Conservation (phyloP, 2,329 filamentous ascomycete species). For the Diaporthe citriasiana region DNA sequence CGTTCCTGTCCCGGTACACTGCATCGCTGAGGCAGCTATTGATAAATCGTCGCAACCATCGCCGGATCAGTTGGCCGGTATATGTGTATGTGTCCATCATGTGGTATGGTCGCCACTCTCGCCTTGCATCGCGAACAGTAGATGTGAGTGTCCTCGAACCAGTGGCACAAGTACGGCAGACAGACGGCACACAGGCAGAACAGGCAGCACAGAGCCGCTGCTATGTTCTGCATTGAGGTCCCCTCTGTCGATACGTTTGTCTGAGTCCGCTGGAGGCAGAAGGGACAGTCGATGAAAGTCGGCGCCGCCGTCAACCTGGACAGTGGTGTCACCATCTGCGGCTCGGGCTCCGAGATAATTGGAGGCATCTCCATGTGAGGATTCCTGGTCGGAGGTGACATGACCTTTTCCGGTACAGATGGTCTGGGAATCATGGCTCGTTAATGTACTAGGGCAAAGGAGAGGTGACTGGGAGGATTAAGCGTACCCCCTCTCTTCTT, state of each 20-base stretch:
- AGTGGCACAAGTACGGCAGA: slow-evolving; percentile 27
- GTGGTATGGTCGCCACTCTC: slow-evolving; percentile 26
- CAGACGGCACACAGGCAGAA: slow-evolving; percentile 15
- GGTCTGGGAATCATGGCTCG: not conserved
- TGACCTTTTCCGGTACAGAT: not conserved
- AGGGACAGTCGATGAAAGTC: slow-evolving; percentile 17
- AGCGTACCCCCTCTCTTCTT: not conserved
- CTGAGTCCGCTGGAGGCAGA: slow-evolving; percentile 7
- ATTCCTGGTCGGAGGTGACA: not conserved
- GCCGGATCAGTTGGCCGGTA: slow-evolving; percentile 11
- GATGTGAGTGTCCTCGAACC: slow-evolving; percentile 29
- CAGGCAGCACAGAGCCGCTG: slow-evolving; percentile 27
- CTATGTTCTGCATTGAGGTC: slow-evolving; percentile 9
- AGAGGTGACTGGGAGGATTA: not conserved
- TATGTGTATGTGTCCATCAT: slow-evolving; percentile 23
- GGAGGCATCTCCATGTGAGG: slow-evolving; percentile 34
- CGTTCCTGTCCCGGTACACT: not conserved
- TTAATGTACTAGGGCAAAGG: not conserved
- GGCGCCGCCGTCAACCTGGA: not conserved
- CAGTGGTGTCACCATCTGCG: slow-evolving; percentile 35
- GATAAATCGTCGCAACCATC: slow-evolving; percentile 15
- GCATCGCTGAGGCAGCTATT: not conserved
- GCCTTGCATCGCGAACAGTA: slow-evolving; percentile 27
- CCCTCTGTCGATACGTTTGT: slow-evolving; percentile 7
- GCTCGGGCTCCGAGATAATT: slow-evolving; percentile 24